A percentile compares a stretch with the other conserved stretches of the same genome.
phyloP scores from a whole-genome alignment of 805 yeast species.

The Hanseniaspora guilliermondii region DNA sequence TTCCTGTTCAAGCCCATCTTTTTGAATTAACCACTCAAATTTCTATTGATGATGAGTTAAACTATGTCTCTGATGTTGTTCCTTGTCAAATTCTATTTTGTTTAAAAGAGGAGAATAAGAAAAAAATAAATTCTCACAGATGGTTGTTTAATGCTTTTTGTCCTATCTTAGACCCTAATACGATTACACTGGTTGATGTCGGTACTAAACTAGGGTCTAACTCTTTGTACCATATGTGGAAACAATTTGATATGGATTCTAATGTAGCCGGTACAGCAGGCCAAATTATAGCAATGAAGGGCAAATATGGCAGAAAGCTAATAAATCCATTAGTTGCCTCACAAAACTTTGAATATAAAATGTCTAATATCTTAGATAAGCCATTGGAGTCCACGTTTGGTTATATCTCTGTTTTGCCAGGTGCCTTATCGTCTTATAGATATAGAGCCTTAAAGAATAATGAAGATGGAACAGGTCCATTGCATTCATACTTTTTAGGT shows the following conservation, averaged over 20 bases:
- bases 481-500: constrained; percentile 80
- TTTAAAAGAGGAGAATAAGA: constrained; percentile 79
- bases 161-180: constrained; percentile 84
- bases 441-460: constrained; percentile 75
- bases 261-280: constrained; percentile 99
- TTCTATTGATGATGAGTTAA: constrained; percentile 76
- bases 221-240: constrained; percentile 90
- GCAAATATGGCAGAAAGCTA: constrained; percentile 69
- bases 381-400: constrained; percentile 90
- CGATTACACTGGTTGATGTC: constrained; percentile 82
- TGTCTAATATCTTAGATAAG: constrained; percentile 91
- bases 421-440: constrained; percentile 90
- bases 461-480: constrained; percentile 85
- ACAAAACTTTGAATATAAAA: constrained; percentile 90
- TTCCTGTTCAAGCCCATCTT: constrained; percentile 82
- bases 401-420: constrained; percentile 85
- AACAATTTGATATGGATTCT: constrained; percentile 89
- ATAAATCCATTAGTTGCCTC: constrained; percentile 89
- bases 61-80: constrained; percentile 80
- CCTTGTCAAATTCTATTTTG: constrained; percentile 93
- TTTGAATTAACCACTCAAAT: constrained; percentile 95
- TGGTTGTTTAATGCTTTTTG: constrained; percentile 95
- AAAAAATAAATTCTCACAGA: constrained; percentile 92
- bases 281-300: constrained; percentile 90
- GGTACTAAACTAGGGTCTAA: constrained; percentile 89